Evolutionary conservation across 768 basidiomycete genomes (phyloP).

Genomic region (Pluteus cervinus): DNA sequence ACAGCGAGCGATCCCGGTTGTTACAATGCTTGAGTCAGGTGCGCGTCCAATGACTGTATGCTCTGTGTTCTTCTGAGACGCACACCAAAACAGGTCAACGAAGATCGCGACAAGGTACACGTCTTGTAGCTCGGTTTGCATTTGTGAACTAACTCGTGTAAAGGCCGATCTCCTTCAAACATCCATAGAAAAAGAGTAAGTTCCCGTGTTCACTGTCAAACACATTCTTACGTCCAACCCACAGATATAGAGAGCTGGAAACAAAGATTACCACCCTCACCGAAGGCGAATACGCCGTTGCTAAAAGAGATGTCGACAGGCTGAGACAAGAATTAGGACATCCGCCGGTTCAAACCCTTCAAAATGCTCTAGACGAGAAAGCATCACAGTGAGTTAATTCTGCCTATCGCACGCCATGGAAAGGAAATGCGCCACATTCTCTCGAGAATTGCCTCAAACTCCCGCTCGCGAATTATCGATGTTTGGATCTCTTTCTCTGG

Average conservation of each 20-base stretch:
- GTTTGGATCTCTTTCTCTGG: no score
- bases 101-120: slow-evolving; percentile 68
- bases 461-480: no score
- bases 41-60: slow-evolving; percentile 12
- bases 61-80: slow-evolving; percentile 5
- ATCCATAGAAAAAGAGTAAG: slow-evolving; percentile 65
- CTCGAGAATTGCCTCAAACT: no score
- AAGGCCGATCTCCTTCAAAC: slow-evolving; percentile 66
- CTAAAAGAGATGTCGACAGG: slow-evolving; percentile 73
- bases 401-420: not conserved
- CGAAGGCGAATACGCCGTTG: slow-evolving; percentile 69
- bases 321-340: slow-evolving; percentile 75
- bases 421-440: no score
- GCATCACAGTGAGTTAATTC: slow-evolving; percentile 35
- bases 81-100: slow-evolving; percentile 51
- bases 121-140: slow-evolving; percentile 4
- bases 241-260: slow-evolving; percentile 62
- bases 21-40: slow-evolving; percentile 68
- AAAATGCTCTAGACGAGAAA: slow-evolving; percentile 71
- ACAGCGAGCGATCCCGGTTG: slow-evolving; percentile 68
- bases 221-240: slow-evolving; percentile 6
- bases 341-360: slow-evolving; percentile 63
- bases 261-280: slow-evolving; percentile 60
- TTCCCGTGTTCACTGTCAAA: slow-evolving; percentile 3
- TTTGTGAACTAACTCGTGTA: slow-evolving; percentile 1